A percentile compares a stretch with the other conserved stretches of the same genome.
phyloP scores from a whole-genome alignment of 225 moss, liverwort and hornwort genomes.

The Straminergon stramineum region DNA sequence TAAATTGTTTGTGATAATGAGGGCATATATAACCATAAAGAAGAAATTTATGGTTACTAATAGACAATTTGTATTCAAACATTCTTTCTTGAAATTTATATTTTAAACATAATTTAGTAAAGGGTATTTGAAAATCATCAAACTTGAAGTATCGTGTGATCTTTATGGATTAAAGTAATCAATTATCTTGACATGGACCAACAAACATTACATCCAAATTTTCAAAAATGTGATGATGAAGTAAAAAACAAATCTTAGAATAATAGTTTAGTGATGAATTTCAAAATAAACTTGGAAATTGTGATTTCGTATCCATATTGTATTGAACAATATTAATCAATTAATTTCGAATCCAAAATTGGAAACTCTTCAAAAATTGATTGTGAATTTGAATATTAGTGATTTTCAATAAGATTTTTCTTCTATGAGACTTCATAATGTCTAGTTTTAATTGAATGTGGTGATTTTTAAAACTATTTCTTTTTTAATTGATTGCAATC shows the following conservation, averaged over 20 bases:
- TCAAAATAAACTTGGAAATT: background rate
- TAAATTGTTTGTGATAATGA: background rate
- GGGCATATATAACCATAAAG: too few relatives aligned
- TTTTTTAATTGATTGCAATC: background rate
- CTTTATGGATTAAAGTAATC: background rate
- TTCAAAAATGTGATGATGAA: background rate
- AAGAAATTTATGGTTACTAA: background rate
- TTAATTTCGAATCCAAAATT: background rate
- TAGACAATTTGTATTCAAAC: background rate
- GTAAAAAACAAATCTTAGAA: background rate
- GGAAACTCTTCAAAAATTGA: background rate
- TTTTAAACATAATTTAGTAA: background rate
- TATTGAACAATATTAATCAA: background rate
- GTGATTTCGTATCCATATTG: fast-evolving
- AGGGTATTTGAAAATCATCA: background rate
- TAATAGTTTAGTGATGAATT: background rate
- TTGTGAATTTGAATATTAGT: background rate
- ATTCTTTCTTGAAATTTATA: background rate
- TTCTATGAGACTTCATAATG: background rate
- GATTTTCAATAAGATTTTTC: background rate
- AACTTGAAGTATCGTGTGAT: background rate
- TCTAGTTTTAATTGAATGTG: fast-evolving
- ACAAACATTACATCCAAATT: background rate
- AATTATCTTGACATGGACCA: background rate
- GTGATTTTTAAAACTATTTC: background rate